Percentiles rank a stretch among this genome's conserved stretches.
Conservation (phyloP, 169 alveolate species). For the Cryptosporidium meleagridis region DNA sequence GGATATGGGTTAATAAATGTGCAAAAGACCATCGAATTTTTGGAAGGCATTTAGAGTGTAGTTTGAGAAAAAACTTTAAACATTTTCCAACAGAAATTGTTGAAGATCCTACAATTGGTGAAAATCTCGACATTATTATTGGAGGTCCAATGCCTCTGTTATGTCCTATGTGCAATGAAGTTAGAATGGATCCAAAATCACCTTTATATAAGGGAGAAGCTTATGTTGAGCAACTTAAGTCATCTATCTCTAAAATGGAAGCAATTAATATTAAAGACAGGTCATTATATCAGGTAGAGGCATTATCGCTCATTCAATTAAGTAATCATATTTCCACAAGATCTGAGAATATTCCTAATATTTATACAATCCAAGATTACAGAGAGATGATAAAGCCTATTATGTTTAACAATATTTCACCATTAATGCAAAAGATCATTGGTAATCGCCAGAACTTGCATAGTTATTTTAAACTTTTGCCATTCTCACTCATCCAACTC, state of each 20-base stretch:
- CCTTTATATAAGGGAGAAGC: conserved; percentile 70
- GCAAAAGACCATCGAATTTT: conserved; percentile 67
- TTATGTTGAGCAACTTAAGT: conserved; percentile 66
- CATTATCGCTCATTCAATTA: conserved; percentile 50
- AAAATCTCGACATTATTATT: conserved; percentile 34
- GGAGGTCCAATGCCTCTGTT: conserved; percentile 74
- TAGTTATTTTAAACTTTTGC: background rate
- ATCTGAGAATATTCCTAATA: background rate
- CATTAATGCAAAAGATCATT: conserved; percentile 1
- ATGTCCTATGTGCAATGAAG: conserved; percentile 74
- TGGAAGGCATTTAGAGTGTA: conserved; percentile 64
- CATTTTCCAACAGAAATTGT: conserved; percentile 71
- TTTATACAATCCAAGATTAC: conserved; percentile 7
- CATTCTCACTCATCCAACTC: background rate
- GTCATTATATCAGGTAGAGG: conserved; percentile 21
- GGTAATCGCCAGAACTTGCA: background rate
- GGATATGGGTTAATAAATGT: conserved; percentile 71
- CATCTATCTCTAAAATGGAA: conserved; percentile 63
- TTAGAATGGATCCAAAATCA: conserved; percentile 58
- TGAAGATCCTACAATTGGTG: conserved; percentile 73
- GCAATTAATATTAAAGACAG: conserved; percentile 27
- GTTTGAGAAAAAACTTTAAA: conserved; percentile 66
- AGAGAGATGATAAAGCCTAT: background rate
- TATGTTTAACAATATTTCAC: conserved; percentile 14
- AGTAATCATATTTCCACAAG: background rate